Evolutionary conservation across 2,329 filamentous ascomycete species (phyloP).

Genomic region (Drechslerella dactyloides): DNA sequence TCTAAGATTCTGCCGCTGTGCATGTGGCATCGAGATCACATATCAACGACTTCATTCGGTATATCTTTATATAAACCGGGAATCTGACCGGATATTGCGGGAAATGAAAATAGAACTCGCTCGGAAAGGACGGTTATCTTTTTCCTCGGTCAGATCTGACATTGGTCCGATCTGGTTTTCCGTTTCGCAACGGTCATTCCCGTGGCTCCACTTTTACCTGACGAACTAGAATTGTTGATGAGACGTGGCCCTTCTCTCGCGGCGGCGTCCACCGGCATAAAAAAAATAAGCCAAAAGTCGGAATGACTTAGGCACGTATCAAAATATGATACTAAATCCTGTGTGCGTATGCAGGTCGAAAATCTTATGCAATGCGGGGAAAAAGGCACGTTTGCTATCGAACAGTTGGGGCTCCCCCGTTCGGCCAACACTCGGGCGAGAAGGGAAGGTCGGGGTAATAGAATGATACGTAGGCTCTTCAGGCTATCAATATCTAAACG

Average conservation of each 20-base stretch:
- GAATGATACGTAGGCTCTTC: not conserved
- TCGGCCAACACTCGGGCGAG: not conserved
- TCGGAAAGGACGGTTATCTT: slow-evolving; percentile 3
- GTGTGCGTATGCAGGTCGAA: slow-evolving; percentile 34
- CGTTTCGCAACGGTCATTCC: slow-evolving; percentile 29
- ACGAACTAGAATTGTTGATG: slow-evolving; percentile 7
- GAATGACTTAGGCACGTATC: slow-evolving; percentile 2
- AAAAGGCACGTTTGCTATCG: slow-evolving; percentile 15
- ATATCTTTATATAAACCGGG: no score
- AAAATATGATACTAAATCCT: slow-evolving; percentile 25
- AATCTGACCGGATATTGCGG: no score
- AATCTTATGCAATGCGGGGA: slow-evolving; percentile 37
- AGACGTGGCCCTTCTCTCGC: slow-evolving; percentile 18
- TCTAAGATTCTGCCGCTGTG: slow-evolving; percentile 12
- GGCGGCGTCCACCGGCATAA: not conserved
- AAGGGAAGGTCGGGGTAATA: slow-evolving; percentile 42
- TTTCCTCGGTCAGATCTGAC: slow-evolving; percentile 28
- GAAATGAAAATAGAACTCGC: slow-evolving; percentile 1
- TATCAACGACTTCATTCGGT: not conserved
- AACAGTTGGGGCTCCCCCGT: slow-evolving; percentile 15
- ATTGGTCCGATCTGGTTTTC: slow-evolving; percentile 27
- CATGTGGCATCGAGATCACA: slow-evolving; percentile 1
- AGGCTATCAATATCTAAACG: not conserved
- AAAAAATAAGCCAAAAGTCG: not conserved
- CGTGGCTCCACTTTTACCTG: slow-evolving; percentile 10